phyloP scores from a whole-genome alignment of 345 rosid genomes.

The Linum usitatissimum region DNA sequence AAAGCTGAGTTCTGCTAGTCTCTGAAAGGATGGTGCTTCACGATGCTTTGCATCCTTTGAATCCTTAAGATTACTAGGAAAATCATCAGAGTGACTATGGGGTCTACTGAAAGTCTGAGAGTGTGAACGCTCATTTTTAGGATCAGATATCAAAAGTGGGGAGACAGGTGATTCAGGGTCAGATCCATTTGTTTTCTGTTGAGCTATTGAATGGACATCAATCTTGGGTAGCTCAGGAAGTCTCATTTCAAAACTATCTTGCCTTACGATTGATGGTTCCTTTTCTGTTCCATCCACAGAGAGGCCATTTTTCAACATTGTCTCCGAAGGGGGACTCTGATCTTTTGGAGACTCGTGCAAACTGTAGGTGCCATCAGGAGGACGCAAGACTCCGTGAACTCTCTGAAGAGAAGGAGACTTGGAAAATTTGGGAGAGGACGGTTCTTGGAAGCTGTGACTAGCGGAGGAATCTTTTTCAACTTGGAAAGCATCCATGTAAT shows the following conservation, averaged over 20 bases:
- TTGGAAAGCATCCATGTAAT: conserved; percentile 63
- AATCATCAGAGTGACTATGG: conserved; percentile 67
- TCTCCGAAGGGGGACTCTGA: conserved; percentile 68
- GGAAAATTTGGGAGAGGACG: conserved; percentile 70
- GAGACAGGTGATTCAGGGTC: conserved; percentile 99
- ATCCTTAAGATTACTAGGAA: conserved; percentile 37
- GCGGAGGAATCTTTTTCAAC: conserved; percentile 86
- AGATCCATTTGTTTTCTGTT: conserved; percentile 63
- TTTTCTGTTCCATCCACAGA: conserved; percentile 51
- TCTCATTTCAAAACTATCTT: conserved; percentile 96
- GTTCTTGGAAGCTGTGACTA: conserved; percentile 71
- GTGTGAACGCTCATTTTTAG: conserved; percentile 88
- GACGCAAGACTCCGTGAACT: conserved; percentile 43
- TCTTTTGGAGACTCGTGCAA: conserved; percentile 61
- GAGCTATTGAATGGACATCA: conserved; percentile 61
- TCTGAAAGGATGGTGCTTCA: conserved; percentile 80
- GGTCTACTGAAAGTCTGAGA: conserved; percentile 97
- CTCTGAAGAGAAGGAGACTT: conserved; percentile 98
- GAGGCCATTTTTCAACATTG: conserved; percentile 61
- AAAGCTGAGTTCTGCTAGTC: conserved; percentile 85
- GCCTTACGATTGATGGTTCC: conserved; percentile 88
- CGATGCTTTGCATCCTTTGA: conserved; percentile 39
- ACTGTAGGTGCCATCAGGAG: conserved; percentile 46
- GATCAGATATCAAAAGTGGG: conserved; percentile 89
- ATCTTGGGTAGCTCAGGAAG: conserved; percentile 89